Evolutionary conservation across 345 rosid genomes (phyloP), one percentile per base, ranked within the genome.

Genomic region (Boechera stricta): DNA sequence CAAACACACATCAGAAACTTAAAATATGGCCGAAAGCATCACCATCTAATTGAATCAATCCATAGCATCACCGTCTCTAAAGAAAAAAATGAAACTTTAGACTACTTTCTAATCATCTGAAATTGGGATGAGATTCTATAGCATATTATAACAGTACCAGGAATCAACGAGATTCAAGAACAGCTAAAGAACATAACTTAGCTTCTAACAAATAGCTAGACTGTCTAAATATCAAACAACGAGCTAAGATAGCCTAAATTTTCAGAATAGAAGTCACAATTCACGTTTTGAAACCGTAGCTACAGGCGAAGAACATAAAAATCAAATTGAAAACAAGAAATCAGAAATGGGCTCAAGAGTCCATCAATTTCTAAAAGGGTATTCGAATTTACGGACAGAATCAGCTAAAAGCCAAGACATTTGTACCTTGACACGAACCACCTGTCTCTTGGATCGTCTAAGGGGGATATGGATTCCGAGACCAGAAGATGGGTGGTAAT

Each of bases 371-470:
- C 36, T 8, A 65, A 67, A 64, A 55, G 64, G 70, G 75, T 60
- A 33, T 28, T 16, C 31, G 11, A 41, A 32, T 1, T 45, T 29
- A 4, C 7, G 18, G 9, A 53, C 3, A 77, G 33, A 71, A 11
- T 5, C 12, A 36, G 54, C 72, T 39, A 1, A 64, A 71, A 38
- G 67, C 11, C 10, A 26, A 42, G 5, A 57, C 73, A 66, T 29
- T 63, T 15, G 33, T 35, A 79, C 82, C 82, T 79, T 73, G 29
- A 73, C 73, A 67, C 54, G 74, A 53, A 66, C 51, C 52, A 67
- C 18, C 2, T 73, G 54, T 71, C 58, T 78, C 36, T 60, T 67
- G 70, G 64, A 35, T 79, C 74, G 70, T 71, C 60, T 70, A 29
- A 29, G 45, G 2, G 61, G 36, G 47, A 2, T 48, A 18, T 67